Percentiles rank a stretch among this genome's conserved stretches.
phyloP scores from a whole-genome alignment of 75 land plant genomes.

The Cupressus sempervirens region DNA sequence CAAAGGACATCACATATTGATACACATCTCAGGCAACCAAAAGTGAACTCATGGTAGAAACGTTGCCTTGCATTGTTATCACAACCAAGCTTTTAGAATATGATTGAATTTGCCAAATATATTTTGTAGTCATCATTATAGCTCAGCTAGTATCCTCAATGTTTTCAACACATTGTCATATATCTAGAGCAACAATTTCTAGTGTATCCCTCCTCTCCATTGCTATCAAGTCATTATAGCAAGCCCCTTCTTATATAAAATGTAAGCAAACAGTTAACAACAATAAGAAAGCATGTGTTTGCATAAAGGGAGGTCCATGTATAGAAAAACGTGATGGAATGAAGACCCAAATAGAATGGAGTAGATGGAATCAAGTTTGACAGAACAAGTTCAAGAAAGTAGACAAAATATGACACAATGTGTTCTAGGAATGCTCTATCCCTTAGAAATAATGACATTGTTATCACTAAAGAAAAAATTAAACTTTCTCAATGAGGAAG shows the following conservation, averaged over 20 bases:
- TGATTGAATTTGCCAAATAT: not conserved
- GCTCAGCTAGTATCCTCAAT: not conserved
- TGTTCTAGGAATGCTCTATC: not conserved
- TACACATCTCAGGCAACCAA: no score
- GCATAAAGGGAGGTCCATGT: no score
- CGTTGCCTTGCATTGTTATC: not conserved
- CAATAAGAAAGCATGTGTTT: no score
- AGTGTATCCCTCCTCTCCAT: not conserved
- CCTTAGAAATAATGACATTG: not conserved
- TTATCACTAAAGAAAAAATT: not conserved
- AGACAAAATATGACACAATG: not conserved
- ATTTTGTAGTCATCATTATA: not conserved
- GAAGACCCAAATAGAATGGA: slow-evolving; percentile 14
- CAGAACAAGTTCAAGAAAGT: slow-evolving; percentile 5
- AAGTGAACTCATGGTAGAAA: not conserved
- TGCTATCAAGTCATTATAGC: no score
- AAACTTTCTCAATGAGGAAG: not conserved
- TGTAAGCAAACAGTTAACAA: no score
- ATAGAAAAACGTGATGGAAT: slow-evolving; percentile 16
- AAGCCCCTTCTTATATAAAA: no score
- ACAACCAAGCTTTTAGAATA: not conserved
- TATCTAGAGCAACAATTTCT: not conserved
- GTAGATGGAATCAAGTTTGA: not conserved
- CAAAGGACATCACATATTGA: no score
- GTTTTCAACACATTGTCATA: not conserved